phyloP scores from a whole-genome alignment of 2,329 filamentous ascomycete genomes.

The Penicillium sp. region DNA sequence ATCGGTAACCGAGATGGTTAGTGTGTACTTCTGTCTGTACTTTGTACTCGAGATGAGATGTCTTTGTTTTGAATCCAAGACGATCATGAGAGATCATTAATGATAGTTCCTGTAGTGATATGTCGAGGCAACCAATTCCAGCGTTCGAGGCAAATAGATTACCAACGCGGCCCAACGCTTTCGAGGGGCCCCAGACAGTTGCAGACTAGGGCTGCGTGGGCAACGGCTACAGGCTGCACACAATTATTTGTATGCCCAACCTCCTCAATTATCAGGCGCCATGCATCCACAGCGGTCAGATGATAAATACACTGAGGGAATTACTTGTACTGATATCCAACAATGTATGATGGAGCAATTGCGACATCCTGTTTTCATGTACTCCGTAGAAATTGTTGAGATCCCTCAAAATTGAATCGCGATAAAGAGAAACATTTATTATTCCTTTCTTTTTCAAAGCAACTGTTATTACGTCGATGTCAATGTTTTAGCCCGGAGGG shows the following conservation, averaged over 20 bases:
- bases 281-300: slow-evolving; percentile 10
- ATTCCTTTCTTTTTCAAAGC: not conserved
- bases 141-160: slow-evolving; percentile 8
- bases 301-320: slow-evolving; percentile 4
- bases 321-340: not conserved
- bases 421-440: not conserved
- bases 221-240: slow-evolving; percentile 8
- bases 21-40: not conserved
- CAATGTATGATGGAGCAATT: not conserved
- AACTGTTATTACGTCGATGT: too few species aligned
- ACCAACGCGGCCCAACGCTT: slow-evolving; percentile 14
- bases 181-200: not conserved
- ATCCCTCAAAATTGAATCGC: too few species aligned
- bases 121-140: slow-evolving; percentile 8
- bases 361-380: too few species aligned
- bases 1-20: not conserved
- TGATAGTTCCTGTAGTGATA: not conserved
- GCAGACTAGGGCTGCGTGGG: slow-evolving; percentile 6
- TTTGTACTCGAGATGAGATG: not conserved
- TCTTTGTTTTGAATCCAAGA: not conserved
- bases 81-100: not conserved
- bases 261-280: slow-evolving; percentile 12
- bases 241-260: slow-evolving; percentile 16
- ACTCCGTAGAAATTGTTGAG: too few species aligned
- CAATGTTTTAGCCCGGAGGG: not conserved